These are phyloP conservation scores for Podila minutissima DNA, from an alignment of 192 early-diverging fungal species.

Conservation along the genomic window DNA sequence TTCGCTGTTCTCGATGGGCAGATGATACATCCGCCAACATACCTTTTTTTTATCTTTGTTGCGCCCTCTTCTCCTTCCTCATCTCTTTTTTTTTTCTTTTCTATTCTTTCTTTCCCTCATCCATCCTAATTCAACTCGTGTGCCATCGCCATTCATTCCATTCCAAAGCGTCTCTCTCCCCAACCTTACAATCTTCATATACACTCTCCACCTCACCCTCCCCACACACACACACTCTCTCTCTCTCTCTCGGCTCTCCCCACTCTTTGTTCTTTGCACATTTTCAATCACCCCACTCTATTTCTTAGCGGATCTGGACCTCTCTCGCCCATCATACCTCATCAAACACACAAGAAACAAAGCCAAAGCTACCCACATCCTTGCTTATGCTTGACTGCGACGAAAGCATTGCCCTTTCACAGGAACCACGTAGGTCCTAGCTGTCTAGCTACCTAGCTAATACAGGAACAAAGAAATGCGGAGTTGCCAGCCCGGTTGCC, in stretches of 20 bases:
- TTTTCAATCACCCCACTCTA: not conserved
- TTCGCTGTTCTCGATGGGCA: too few relatives aligned
- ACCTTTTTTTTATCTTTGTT: not conserved
- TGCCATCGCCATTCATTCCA: not conserved
- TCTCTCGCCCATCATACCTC: not conserved
- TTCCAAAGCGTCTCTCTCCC: not conserved
- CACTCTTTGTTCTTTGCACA: not conserved
- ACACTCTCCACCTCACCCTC: not conserved
- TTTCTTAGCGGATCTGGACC: not conserved
- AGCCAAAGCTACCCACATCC: not conserved
- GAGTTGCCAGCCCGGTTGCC: not conserved
- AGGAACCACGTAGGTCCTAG: constrained; percentile 38
- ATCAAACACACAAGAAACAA: not conserved
- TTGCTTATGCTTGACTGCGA: constrained; percentile 53
- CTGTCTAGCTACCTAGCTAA: not conserved
- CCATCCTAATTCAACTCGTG: not conserved
- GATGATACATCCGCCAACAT: not conserved
- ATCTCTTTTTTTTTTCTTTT: not conserved
- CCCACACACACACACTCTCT: not conserved
- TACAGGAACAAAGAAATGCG: not conserved
- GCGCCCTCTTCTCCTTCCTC: not conserved
- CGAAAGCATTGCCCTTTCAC: constrained; percentile 46
- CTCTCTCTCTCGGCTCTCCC: not conserved
- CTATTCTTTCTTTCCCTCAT: not conserved
- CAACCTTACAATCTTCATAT: not conserved